A percentile compares a stretch with the other conserved stretches of the same genome.
These are phyloP conservation scores for Rhynchospora breviuscula DNA, from an alignment of 176 grass and related monocot genomes.

Conservation along the genomic window DNA sequence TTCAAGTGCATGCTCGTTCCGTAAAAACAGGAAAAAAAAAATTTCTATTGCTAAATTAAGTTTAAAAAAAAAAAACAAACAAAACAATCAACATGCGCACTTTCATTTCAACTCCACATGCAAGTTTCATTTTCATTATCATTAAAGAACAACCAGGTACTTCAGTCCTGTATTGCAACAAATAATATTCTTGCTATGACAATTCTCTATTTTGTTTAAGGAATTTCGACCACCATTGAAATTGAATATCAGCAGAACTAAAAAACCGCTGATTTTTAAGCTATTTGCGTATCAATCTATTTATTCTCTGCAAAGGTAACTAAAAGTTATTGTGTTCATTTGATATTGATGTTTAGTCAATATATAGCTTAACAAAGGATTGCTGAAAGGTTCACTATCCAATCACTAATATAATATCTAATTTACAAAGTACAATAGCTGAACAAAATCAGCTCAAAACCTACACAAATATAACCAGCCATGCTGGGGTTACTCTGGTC, in stretches of 20 bases:
- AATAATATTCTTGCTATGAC: not conserved
- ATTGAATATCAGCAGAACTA: not conserved
- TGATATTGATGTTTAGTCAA: not conserved
- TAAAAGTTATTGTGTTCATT: not conserved
- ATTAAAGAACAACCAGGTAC: not conserved
- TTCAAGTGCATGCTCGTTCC: not conserved
- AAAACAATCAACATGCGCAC: not conserved
- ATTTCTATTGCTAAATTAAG: not conserved
- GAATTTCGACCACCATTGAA: not conserved
- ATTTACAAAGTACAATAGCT: conserved; percentile 13
- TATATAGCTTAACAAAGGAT: not conserved
- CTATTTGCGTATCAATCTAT: not conserved
- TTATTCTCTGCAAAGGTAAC: not conserved
- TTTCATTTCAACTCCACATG: not conserved
- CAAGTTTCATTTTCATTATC: not conserved
- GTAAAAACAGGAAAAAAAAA: not conserved
- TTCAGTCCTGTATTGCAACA: not conserved
- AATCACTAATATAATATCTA: conserved; percentile 10
- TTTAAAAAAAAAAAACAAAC: no score
- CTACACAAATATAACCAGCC: conserved; percentile 7
- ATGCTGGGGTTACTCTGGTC: not conserved
- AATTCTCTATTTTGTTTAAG: not conserved
- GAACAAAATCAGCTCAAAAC: conserved; percentile 5
- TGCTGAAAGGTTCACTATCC: not conserved
- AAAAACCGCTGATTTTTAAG: not conserved